Conservation (phyloP, 345 rosid genomes). For the Turnera subulata region DNA sequence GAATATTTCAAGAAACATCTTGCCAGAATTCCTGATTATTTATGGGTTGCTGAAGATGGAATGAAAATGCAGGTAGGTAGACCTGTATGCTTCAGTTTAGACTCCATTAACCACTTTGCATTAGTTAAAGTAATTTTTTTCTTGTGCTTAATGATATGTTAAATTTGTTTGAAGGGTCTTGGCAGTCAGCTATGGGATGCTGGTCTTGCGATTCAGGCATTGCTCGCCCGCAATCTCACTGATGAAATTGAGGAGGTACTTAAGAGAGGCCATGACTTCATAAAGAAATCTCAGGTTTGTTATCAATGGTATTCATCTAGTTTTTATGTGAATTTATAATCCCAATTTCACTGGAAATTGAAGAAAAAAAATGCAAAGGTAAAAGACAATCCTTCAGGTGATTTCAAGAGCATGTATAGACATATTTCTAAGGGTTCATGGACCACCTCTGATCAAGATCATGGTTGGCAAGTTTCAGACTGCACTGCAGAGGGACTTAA, state of each 20-base stretch:
- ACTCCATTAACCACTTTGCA: background rate
- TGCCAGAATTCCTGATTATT: constrained; percentile 40
- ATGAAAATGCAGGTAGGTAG: constrained; percentile 47
- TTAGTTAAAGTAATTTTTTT: too few species aligned
- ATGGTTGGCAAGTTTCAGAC: constrained; percentile 44
- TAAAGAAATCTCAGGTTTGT: constrained; percentile 51
- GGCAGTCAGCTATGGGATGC: constrained; percentile 65
- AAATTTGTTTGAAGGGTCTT: constrained; percentile 28
- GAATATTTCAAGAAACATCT: constrained; percentile 51
- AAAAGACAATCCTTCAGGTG: constrained; percentile 32
- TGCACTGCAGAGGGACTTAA: constrained; percentile 37
- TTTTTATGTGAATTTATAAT: background rate
- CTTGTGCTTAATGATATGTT: background rate
- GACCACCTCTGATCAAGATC: constrained; percentile 43
- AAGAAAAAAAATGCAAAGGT: constrained; percentile 22
- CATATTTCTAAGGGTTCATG: constrained; percentile 47
- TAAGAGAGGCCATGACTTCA: constrained; percentile 32
- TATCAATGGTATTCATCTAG: too few species aligned
- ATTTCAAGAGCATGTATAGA: constrained; percentile 32
- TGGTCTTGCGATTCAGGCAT: constrained; percentile 34
- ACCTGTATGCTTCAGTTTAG: background rate
- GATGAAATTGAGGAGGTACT: constrained; percentile 33
- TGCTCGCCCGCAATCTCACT: constrained; percentile 33
- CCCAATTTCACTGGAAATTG: background rate
- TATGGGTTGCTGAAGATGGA: constrained; percentile 73